Conservation (phyloP, 768 basidiomycete genomes). For the Tubosaeta sp. region DNA sequence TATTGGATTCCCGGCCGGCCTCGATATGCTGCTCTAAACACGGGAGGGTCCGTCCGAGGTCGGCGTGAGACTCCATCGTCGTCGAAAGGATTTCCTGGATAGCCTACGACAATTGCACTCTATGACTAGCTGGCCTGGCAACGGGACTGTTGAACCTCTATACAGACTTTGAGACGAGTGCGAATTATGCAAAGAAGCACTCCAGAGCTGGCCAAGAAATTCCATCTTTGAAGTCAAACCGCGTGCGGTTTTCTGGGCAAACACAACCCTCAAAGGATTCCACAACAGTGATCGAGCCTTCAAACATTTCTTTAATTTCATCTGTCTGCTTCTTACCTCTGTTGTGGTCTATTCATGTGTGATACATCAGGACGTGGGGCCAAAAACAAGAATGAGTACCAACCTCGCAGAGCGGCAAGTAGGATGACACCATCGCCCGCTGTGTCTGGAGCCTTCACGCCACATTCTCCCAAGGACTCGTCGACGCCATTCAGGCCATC, state of each 20-base stretch:
- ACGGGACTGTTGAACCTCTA: constrained; percentile 24
- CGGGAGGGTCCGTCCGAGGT: constrained; percentile 51
- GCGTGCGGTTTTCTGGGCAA: constrained; percentile 36
- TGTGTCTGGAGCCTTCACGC: background rate
- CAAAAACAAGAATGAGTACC: background rate
- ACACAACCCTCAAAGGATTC: background rate
- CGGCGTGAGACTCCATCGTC: constrained; percentile 20
- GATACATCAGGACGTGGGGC: background rate
- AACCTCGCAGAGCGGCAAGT: background rate
- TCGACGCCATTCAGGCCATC: background rate
- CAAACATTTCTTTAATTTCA: background rate
- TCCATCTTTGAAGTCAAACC: constrained; percentile 51
- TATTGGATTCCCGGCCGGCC: background rate
- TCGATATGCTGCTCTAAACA: constrained; percentile 27
- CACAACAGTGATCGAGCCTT: background rate
- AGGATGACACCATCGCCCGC: background rate
- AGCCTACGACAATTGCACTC: constrained; percentile 38
- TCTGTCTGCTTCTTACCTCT: background rate
- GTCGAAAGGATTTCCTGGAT: constrained; percentile 35
- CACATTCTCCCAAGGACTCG: background rate
- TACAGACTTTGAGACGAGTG: constrained; percentile 28
- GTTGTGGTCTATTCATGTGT: background rate
- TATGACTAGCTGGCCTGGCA: constrained; percentile 28
- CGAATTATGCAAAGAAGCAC: constrained; percentile 21
- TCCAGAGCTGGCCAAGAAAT: constrained; percentile 44